Evolutionary conservation across 164 flowering plant genomes (phyloP), one percentile per base, ranked within the genome.

Genomic region (Aristolochia contorta): DNA sequence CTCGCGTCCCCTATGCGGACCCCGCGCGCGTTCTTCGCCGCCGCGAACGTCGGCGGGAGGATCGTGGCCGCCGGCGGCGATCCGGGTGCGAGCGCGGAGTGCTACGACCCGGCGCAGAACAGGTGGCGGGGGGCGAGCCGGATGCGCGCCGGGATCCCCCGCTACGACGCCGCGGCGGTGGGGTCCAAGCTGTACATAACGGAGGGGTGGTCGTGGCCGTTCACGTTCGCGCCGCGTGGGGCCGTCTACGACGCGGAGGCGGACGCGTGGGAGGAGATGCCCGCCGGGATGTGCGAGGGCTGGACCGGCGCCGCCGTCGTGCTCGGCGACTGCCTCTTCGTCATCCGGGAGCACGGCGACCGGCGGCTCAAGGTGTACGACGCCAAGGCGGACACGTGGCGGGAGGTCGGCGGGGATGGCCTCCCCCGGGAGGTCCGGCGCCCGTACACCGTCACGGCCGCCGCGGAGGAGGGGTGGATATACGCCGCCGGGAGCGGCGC

Each of bases 201-300:
- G 2, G 87, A 82, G 22, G 87, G 87, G 51, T 82, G 87, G 87
- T 55, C 73, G 49, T 82, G 87, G 87, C 87, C 87, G 8, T 82
- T 82, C 62, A 59, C 20, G 41, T 64, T 66, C 53, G 52, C 73
- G 13, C 87, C 87, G 1, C 59, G 80, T 1, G 87, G 81, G 0
- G 65, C 49, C 32, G 79, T 77, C 0, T 82, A 82, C 67, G 84
- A 82, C 57, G 55, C 62, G 0, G 70, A 66, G 6, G 32, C 0
- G 16, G 80, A 77, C 75, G 63, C 69, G 64, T 82, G 87, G 87
- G 61, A 61, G 57, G 76, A 65, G 68, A 82, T 82, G 87, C 65
- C 66, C 0, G 60, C 41, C n/a, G 87, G 80, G 23, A 60, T 80
- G 84, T 69, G 74, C 52, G 87, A 78, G 41, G 87, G 87, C 3